Base-by-base conservation (phyloP, 768 basidiomycete genomes). In the Baorangia bicolor region DNA sequence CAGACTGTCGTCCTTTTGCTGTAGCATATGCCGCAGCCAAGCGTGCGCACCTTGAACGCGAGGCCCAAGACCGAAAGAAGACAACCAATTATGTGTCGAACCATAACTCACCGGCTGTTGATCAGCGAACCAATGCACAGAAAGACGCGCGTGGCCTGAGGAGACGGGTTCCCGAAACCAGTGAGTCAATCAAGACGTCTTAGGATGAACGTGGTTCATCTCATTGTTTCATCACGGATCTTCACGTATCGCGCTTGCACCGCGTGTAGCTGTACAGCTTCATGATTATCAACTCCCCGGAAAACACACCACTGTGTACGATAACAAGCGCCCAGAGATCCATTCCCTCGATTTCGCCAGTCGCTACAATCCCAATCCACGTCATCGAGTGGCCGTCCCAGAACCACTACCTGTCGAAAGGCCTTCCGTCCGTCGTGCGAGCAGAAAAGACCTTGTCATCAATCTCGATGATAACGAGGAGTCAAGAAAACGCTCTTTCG, bases 1-100 rank as follows among this genome's bases (percentile, higher is more conserved):
- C 77, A 54, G 91, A 93, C 75, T 78, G 84, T 59, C 80, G 91
- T 31, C 89, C 91, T 13, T 93, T 93, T 78, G 88, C 88, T 69
- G 88, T 92, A 59, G 92, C 91, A n/a, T 90, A 89, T 71, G 82
- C 89, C 60, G 88, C 87, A 55, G 86, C 84, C 37, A 73, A 78
- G 57, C 78, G 78, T 51, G 74, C 79, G 43, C 80, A 81, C 58
- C 77, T 82, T 64, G 82, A 87, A 63, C 72, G 71, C 51, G 74
- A 80, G 61, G 78, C 77, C 49, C 73, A 74, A 46, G 69, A 74
- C 69, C 60, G 71, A 67, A 66, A 74, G 73, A 68, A 67, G 56
- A 54, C 51, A 30, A 53, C 56, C 62, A 65, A 62, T 65, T 63
- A 59, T 53, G 55, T 60, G 49, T 64, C 68, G 49, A 62, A 63